Evolutionary conservation across 192 early-diverging fungal genomes (phyloP).

Genomic region (Tieghemiomyces parasiticus): DNA sequence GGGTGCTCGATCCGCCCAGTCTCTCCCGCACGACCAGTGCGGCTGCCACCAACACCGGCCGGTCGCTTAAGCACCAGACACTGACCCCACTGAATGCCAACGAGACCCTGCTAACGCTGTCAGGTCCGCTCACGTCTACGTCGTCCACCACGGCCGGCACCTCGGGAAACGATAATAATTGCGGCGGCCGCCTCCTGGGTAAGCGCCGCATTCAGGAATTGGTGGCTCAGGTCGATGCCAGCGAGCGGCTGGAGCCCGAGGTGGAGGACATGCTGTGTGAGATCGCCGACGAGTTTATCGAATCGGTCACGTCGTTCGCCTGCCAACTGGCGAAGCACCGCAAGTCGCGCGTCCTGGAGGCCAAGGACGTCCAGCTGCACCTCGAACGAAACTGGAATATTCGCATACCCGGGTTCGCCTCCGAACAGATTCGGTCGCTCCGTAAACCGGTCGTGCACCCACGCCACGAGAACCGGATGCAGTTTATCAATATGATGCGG

Average conservation of each 20-base stretch:
- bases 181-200: slow-evolving; percentile 35
- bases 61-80: no score
- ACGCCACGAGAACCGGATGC: slow-evolving; percentile 44
- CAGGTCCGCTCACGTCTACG: background rate
- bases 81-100: background rate
- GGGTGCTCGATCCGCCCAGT: no score
- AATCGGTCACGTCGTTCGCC: slow-evolving; percentile 65
- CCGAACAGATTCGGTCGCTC: slow-evolving; percentile 65
- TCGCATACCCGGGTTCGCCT: slow-evolving; percentile 72
- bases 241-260: slow-evolving; percentile 59
- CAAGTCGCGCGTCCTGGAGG: slow-evolving; percentile 55
- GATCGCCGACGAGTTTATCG: slow-evolving; percentile 77
- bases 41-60: no score
- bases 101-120: slow-evolving; percentile 1
- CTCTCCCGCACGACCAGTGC: no score
- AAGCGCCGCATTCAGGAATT: slow-evolving; percentile 76
- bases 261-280: slow-evolving; percentile 78
- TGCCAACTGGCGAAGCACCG: slow-evolving; percentile 75
- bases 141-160: background rate
- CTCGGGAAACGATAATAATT: background rate
- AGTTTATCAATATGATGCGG: slow-evolving; percentile 35
- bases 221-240: slow-evolving; percentile 69
- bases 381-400: slow-evolving; percentile 86
- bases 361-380: slow-evolving; percentile 77
- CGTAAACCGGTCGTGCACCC: slow-evolving; percentile 46